Percentiles rank a stretch among this genome's conserved stretches.
phyloP scores from a whole-genome alignment of 2,329 filamentous ascomycete genomes.

The Orbilia javanica region DNA sequence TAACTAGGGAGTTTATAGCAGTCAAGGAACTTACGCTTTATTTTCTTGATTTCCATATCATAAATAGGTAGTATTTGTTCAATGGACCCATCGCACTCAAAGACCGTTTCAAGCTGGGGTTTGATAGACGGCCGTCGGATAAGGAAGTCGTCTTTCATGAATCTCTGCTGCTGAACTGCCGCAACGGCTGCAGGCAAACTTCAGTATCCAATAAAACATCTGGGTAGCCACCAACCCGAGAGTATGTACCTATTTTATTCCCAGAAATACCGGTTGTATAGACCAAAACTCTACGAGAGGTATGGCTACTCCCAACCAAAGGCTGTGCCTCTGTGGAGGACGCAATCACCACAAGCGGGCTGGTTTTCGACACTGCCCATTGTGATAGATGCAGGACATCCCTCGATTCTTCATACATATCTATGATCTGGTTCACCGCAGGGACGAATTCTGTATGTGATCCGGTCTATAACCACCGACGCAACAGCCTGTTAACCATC shows the following conservation, averaged over 20 bases:
- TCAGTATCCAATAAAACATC: not conserved
- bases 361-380: constrained; percentile 41
- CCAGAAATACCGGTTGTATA: constrained; percentile 39
- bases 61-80: constrained; percentile 41
- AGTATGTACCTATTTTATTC: constrained; percentile 31
- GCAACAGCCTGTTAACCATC: not conserved
- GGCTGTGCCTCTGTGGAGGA: constrained; percentile 29
- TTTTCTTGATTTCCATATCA: constrained; percentile 26
- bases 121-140: constrained; percentile 39
- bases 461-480: constrained; percentile 4
- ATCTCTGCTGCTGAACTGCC: constrained; percentile 22
- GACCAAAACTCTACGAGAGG: constrained; percentile 32
- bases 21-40: constrained; percentile 21
- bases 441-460: constrained; percentile 42
- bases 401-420: constrained; percentile 49
- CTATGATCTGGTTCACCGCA: constrained; percentile 34
- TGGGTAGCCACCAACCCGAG: not conserved
- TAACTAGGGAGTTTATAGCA: not conserved
- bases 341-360: constrained; percentile 39
- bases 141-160: not conserved
- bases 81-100: constrained; percentile 38
- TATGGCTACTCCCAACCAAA: constrained; percentile 27
- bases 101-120: constrained; percentile 25
- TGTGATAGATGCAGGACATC: constrained; percentile 30
- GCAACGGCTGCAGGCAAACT: constrained; percentile 12